Conservation (phyloP, 495 filamentous ascomycete genomes). For the Darksidea phi region DNA sequence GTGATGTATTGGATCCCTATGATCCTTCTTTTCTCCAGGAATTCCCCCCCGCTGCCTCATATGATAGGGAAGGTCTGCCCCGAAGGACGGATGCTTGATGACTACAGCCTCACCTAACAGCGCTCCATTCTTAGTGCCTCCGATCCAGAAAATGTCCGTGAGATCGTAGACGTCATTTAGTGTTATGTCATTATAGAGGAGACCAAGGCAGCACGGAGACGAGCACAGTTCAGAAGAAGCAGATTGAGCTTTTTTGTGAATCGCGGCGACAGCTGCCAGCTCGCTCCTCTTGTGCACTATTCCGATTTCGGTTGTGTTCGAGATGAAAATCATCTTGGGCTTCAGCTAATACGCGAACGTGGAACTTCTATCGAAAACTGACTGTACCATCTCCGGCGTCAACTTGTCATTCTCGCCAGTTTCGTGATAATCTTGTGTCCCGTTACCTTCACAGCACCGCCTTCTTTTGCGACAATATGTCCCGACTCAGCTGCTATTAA, state of each 20-base stretch:
- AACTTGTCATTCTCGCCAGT: neutral
- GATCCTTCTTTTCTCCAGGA: neutral
- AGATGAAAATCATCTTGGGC: constrained; percentile 8
- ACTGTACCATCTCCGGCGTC: constrained; percentile 1
- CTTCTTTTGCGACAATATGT: constrained; percentile 6
- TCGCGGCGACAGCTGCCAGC: neutral
- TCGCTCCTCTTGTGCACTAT: neutral
- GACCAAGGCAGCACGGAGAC: neutral
- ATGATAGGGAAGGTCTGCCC: neutral
- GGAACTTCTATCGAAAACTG: neutral
- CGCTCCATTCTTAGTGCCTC: constrained; percentile 6
- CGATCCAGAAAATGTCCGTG: constrained; percentile 8
- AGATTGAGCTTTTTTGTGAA: neutral
- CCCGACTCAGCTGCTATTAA: neutral
- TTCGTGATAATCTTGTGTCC: constrained; percentile 4
- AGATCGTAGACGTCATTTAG: neutral
- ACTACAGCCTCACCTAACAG: constrained; percentile 7
- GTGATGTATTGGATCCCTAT: neutral
- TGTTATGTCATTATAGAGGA: constrained; percentile 1
- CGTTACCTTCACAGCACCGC: neutral
- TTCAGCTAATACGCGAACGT: neutral
- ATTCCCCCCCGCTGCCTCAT: neutral
- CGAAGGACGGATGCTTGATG: constrained; percentile 4
- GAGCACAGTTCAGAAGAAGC: constrained; percentile 2
- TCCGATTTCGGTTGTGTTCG: constrained; percentile 3